phyloP scores from a whole-genome alignment of 106 monocot species.

The Hemerocallis citrina region DNA sequence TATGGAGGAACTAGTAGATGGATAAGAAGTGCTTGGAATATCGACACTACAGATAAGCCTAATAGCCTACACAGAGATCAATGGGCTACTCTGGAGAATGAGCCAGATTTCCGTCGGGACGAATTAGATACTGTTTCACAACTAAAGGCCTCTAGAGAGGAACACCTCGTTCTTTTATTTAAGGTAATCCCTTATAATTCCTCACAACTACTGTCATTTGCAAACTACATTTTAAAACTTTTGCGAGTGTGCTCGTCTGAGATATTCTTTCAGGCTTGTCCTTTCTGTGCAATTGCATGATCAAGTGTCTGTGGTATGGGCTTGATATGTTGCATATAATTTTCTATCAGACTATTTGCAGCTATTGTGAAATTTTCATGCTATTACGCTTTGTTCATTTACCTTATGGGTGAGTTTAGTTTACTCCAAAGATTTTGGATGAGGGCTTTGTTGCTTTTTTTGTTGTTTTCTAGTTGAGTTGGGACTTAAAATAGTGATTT shows the following conservation, averaged over 20 bases:
- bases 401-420: too few species aligned
- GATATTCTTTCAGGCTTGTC: neutral
- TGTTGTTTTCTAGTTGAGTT: too few species aligned
- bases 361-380: neutral
- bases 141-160: constrained; percentile 16
- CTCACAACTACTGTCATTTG: neutral
- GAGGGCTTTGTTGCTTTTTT: too few species aligned
- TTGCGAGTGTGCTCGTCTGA: neutral
- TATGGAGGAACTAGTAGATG: constrained; percentile 8
- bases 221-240: neutral
- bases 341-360: neutral
- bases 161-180: constrained; percentile 25
- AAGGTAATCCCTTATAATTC: neutral
- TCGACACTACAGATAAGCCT: constrained; percentile 36
- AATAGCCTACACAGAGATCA: constrained; percentile 30
- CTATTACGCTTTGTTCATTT: neutral
- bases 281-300: constrained; percentile 4
- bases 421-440: too few species aligned
- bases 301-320: neutral
- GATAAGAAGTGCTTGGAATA: constrained; percentile 5
- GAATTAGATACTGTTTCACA: constrained; percentile 19
- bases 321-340: neutral
- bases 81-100: constrained; percentile 24
- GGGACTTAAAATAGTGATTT: too few species aligned
- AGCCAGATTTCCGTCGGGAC: constrained; percentile 18